Conservation (phyloP, 2,329 filamentous ascomycete genomes). For the Scedosporium boydii region DNA sequence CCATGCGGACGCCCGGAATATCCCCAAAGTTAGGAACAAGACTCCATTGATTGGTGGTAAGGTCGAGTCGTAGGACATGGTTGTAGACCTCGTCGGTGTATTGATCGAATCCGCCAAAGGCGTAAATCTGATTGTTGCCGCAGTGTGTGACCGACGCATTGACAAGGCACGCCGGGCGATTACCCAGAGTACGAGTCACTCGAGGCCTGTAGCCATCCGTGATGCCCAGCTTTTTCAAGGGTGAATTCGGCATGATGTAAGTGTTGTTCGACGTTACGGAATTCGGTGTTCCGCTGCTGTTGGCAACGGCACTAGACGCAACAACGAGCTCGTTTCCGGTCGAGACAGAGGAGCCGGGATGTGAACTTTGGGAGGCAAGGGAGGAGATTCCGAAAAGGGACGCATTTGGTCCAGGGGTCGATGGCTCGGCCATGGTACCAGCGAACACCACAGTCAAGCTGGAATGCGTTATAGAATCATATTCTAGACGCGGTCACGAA, state of each 20-base stretch:
- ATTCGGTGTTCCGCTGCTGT: constrained; percentile 26
- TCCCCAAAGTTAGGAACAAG: constrained; percentile 98
- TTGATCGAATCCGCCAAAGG: constrained; percentile 96
- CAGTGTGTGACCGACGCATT: constrained; percentile 99
- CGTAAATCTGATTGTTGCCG: constrained; percentile 93
- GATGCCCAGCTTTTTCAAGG: constrained; percentile 54
- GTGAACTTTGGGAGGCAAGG: background rate
- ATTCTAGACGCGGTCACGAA: background rate
- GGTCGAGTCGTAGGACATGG: constrained; percentile 82
- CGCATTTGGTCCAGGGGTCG: background rate
- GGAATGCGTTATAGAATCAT: background rate
- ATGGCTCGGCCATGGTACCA: background rate
- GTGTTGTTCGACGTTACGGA: constrained; percentile 60
- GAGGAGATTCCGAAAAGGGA: background rate
- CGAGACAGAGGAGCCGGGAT: constrained; percentile 15
- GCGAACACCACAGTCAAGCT: background rate
- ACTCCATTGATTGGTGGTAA: constrained; percentile 84
- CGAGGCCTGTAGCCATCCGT: constrained; percentile 75
- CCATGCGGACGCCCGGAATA: constrained; percentile 95
- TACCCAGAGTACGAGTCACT: constrained; percentile 67
- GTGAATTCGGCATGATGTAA: constrained; percentile 85
- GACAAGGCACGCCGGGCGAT: constrained; percentile 85
- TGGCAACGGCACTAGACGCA: constrained; percentile 13
- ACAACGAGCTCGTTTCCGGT: constrained; percentile 15
- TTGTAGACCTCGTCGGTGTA: constrained; percentile 99